Conservation (phyloP, 352 stramenopile species). For the Phytophthora megakarya region DNA sequence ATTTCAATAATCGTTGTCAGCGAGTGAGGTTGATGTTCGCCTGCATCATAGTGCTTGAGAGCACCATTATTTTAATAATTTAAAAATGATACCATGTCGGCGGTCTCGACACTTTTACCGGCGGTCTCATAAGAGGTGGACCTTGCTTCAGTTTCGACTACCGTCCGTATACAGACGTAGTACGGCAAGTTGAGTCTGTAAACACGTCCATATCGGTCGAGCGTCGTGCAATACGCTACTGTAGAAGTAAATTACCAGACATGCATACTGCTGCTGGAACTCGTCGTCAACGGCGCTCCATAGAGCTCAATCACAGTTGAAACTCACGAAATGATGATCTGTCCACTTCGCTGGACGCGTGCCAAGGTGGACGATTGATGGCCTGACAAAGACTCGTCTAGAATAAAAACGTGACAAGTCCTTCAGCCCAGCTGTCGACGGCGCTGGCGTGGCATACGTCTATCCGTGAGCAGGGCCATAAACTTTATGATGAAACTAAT, state of each 20-base stretch:
- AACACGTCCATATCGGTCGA: not conserved
- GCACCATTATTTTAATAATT: too few relatives aligned
- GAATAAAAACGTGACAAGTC: constrained; percentile 24
- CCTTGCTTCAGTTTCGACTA: constrained; percentile 33
- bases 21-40: too few relatives aligned
- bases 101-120: constrained; percentile 27
- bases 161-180: constrained; percentile 3
- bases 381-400: constrained; percentile 15
- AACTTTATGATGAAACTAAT: too few relatives aligned
- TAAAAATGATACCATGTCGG: constrained; percentile 3
- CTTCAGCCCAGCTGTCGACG: constrained; percentile 23
- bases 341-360: constrained; percentile 18
- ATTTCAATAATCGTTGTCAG: not conserved
- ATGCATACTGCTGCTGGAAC: not conserved
- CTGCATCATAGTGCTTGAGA: too few relatives aligned
- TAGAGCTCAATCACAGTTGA: not conserved
- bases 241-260: too few relatives aligned
- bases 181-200: constrained; percentile 12
- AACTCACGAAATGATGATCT: not conserved
- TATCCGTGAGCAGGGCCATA: constrained; percentile 29
- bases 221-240: too few relatives aligned
- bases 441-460: constrained; percentile 16
- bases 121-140: constrained; percentile 21
- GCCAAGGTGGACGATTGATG: constrained; percentile 25
- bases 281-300: not conserved